Evolutionary conservation across 1,284 basidiomycete genomes (phyloP).

Genomic region (Coniferiporia weirii): DNA sequence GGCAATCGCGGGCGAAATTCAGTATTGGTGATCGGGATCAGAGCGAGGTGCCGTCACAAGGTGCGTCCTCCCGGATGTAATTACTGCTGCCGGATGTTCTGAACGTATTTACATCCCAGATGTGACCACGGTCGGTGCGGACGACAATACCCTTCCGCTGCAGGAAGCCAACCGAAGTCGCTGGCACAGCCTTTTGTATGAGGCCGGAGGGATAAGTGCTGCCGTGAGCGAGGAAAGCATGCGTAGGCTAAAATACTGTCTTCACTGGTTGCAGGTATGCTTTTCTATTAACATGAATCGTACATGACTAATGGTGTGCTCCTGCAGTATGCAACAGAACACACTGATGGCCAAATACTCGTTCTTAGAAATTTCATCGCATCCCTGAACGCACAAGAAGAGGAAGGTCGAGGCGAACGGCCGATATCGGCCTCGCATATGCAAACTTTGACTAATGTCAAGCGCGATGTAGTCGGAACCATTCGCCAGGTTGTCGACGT

Average conservation of each 20-base stretch:
- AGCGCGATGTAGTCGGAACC: constrained; percentile 79
- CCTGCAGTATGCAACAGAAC: constrained; percentile 75
- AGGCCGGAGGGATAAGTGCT: constrained; percentile 86
- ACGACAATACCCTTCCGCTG: constrained; percentile 19
- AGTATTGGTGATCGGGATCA: constrained; percentile 2
- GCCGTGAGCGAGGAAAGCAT: constrained; percentile 89
- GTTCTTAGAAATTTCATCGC: constrained; percentile 79
- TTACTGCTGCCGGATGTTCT: not conserved
- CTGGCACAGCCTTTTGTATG: constrained; percentile 80
- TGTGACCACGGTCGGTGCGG: not conserved
- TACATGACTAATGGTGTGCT: constrained; percentile 1
- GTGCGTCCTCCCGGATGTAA: not conserved
- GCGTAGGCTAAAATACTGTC: constrained; percentile 79
- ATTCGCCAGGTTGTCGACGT: constrained; percentile 87
- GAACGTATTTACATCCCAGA: not conserved
- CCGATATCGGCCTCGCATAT: constrained; percentile 50
- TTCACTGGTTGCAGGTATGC: constrained; percentile 82
- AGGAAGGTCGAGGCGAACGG: constrained; percentile 21
- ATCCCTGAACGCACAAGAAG: constrained; percentile 44
- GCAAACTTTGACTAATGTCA: constrained; percentile 66
- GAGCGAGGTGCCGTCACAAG: not conserved
- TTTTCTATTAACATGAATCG: not conserved
- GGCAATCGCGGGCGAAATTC: not conserved
- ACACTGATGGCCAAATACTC: constrained; percentile 84
- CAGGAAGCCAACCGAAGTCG: constrained; percentile 55